These are phyloP conservation scores for Passiflora organensis DNA, from an alignment of 345 rosid species.

Conservation along the genomic window DNA sequence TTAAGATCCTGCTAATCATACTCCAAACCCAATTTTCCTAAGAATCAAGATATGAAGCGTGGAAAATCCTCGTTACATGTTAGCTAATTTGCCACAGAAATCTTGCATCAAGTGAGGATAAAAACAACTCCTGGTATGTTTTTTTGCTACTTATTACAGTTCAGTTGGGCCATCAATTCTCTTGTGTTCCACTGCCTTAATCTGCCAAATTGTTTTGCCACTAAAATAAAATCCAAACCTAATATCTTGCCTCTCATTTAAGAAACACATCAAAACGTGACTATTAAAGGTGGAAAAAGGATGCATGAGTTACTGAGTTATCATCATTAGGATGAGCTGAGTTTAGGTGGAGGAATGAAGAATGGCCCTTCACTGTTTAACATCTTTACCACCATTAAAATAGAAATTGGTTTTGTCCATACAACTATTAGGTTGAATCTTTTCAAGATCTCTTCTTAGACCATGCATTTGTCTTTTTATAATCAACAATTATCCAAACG, in stretches of 20 bases:
- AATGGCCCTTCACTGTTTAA: conserved; percentile 7
- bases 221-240: conserved; percentile 5
- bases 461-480: conserved; percentile 10
- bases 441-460: conserved; percentile 1
- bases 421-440: conserved; percentile 3
- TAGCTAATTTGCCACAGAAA: conserved; percentile 52
- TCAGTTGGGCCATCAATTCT: conserved; percentile 58
- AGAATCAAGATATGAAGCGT: conserved; percentile 42
- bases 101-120: conserved; percentile 16
- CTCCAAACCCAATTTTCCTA: no score
- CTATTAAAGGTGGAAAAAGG: conserved; percentile 17
- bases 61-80: conserved; percentile 48
- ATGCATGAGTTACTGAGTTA: conserved; percentile 17
- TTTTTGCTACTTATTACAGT: conserved; percentile 20
- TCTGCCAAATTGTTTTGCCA: conserved; percentile 19
- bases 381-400: no score
- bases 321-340: conserved; percentile 30
- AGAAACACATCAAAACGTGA: conserved; percentile 51
- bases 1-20: conserved; percentile 40
- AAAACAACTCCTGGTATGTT: conserved; percentile 10
- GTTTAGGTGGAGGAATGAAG: conserved; percentile 19
- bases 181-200: conserved; percentile 44
- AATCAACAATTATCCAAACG: neutral
- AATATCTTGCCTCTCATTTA: conserved; percentile 47
- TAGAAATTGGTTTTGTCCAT: no score